phyloP scores from a whole-genome alignment of 129 eudicot genomes.

The Silybum marianum region DNA sequence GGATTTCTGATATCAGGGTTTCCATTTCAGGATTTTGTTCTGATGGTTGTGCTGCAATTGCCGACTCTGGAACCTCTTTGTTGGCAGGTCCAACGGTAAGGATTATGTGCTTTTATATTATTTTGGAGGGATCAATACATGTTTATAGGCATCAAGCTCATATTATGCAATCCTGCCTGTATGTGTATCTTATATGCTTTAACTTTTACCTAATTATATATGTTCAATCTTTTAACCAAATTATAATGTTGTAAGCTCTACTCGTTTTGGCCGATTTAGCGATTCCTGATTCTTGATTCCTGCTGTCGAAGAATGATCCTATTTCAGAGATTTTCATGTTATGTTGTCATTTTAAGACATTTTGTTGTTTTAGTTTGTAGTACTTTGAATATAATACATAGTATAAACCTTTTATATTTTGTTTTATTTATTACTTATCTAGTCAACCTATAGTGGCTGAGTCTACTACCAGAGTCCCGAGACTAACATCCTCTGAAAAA shows the following conservation, averaged over 20 bases:
- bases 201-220: no score
- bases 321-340: no score
- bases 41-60: slow-evolving; percentile 92
- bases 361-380: neutral
- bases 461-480: neutral
- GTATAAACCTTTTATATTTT: neutral
- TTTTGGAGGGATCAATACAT: neutral
- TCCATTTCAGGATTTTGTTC: slow-evolving; percentile 73
- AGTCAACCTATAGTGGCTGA: neutral
- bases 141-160: neutral
- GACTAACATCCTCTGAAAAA: slow-evolving; percentile 7
- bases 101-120: slow-evolving; percentile 4
- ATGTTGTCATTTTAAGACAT: neutral
- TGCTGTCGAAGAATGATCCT: no score
- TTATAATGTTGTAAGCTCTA: no score
- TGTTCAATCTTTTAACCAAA: no score
- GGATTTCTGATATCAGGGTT: slow-evolving; percentile 9
- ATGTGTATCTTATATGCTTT: neutral
- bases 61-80: slow-evolving; percentile 97
- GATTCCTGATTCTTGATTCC: no score
- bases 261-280: no score
- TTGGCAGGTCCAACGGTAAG: slow-evolving; percentile 97
- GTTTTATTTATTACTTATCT: neutral
- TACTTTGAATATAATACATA: no score
- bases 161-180: neutral